Percentiles rank a stretch among this genome's conserved stretches.
Evolutionary conservation across 129 eudicot species (phyloP).

Genomic region (Pseudognaphalium luteoalbum): DNA sequence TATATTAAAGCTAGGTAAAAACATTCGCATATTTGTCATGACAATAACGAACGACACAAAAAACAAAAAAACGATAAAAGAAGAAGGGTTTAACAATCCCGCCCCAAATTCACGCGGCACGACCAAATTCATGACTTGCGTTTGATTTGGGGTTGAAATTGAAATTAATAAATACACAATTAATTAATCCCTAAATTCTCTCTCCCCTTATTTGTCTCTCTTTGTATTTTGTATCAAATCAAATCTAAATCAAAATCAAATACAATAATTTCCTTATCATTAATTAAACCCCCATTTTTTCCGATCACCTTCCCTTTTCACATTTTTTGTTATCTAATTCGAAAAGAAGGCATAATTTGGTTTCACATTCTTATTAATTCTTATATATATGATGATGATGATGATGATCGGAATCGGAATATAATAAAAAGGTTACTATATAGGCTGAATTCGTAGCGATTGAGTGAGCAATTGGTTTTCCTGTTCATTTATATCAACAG

Average conservation of each 20-base stretch:
- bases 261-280: too few relatives aligned
- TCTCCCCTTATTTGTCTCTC: background rate
- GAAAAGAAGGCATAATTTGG: background rate
- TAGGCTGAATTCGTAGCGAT: background rate
- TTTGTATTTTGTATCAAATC: too few relatives aligned
- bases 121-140: conserved; percentile 9
- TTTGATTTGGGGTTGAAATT: conserved; percentile 15
- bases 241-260: background rate
- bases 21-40: too few relatives aligned
- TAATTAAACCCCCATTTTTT: background rate
- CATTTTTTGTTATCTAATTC: background rate
- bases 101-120: conserved; percentile 35
- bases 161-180: background rate
- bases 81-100: background rate
- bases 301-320: conserved; percentile 35
- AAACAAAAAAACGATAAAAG: conserved; percentile 27
- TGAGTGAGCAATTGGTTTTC: conserved; percentile 28
- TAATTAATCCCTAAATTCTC: background rate
- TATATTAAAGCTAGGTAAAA: too few relatives aligned
- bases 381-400: too few relatives aligned
- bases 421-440: background rate
- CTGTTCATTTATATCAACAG: conserved; percentile 5
- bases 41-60: background rate
- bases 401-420: background rate
- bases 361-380: background rate